Evolutionary conservation across 2,329 filamentous ascomycete genomes (phyloP).

Genomic region (Fusarium incarnatum): DNA sequence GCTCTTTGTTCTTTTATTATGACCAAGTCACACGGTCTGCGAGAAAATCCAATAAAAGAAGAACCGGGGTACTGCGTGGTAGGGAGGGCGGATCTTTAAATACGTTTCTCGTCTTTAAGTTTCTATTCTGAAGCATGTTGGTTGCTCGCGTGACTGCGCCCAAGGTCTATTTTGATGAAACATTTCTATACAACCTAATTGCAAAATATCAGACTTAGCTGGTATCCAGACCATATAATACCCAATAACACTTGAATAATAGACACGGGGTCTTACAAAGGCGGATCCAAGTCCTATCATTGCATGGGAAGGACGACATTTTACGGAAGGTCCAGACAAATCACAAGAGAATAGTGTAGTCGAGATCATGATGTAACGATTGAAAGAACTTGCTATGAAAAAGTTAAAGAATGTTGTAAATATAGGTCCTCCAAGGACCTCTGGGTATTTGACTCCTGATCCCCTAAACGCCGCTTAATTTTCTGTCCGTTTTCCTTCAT

Average conservation of each 20-base stretch:
- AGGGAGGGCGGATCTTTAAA: background rate
- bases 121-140: background rate
- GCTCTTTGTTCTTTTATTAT: background rate
- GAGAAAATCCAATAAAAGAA: background rate
- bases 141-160: background rate
- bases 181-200: background rate
- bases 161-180: background rate
- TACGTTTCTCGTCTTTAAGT: background rate
- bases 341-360: background rate
- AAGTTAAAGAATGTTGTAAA: slow-evolving; percentile 13
- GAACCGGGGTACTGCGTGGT: background rate
- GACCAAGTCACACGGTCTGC: background rate
- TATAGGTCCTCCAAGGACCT: slow-evolving; percentile 12
- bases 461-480: slow-evolving; percentile 28
- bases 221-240: background rate
- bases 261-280: background rate
- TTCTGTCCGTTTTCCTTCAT: background rate
- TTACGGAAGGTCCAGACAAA: background rate
- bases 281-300: background rate
- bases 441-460: slow-evolving; percentile 41
- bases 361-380: background rate
- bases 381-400: slow-evolving; percentile 2
- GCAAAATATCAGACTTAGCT: background rate
- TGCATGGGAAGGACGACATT: background rate
- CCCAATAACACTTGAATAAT: background rate